Base-by-base conservation (phyloP, 1,139 yeast species). In the Kodamaea sp. region DNA sequence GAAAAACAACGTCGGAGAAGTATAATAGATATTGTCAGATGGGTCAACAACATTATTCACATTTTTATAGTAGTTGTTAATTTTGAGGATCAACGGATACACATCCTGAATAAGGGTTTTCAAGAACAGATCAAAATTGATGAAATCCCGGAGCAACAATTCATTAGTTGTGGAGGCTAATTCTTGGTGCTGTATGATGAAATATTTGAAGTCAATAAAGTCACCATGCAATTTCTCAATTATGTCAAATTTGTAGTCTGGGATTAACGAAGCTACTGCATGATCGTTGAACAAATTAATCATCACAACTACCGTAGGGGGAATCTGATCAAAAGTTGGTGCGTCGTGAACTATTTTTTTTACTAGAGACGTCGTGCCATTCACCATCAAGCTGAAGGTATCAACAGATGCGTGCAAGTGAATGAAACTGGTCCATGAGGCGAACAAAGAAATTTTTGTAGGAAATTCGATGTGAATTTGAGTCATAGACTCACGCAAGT, bases 351-450 rank as follows among this genome's bases (percentile, higher is more conserved):
- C 49, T 10, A 54, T 55, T 34, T 61, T 66, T 32, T 45, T 40
- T 24, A 65, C 40, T 15, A 69, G 47, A 2, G 67, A 54, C 1
- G 69, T 56, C 0, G 72, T 61, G 5, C 75, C 74, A 19, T 51
- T 52, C 29, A 57, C 53, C 48, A 68, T 53, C 22, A 67, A 48
- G 26, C 59, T 48, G 15, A 58, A 47, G 0, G 73, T 64, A 13
- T 60, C 58, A 15, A 61, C 50, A n/a, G 64, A 59, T 1, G 70
- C 55, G 38, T 61, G 62, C 11, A 55, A 45, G 29, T 66, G 64
- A 26, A 67, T 50, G 39, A 60, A 63, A 13, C 63, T 57, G 1
- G 70, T 55, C 62, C 70, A 66, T 2, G 68, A 59, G 1, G 70
- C 56, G 34, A 63, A 57, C 28, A 68, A 50, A 8, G 73, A 67